These are phyloP conservation scores for Xylaria cubensis DNA, from an alignment of 495 filamentous ascomycete genomes.

Conservation along the genomic window DNA sequence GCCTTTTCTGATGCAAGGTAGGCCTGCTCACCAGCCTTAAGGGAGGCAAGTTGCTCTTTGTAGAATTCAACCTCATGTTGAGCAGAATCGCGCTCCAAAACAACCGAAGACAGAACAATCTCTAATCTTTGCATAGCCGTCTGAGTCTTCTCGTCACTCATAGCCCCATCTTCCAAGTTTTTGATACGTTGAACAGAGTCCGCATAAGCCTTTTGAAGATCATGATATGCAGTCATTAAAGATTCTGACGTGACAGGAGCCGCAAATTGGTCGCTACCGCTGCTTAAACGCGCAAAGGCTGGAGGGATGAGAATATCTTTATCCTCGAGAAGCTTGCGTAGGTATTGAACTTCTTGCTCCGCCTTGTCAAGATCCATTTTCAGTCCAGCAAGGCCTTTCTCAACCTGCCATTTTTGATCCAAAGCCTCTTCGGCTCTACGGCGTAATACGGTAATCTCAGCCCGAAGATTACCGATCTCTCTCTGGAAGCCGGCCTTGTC, in stretches of 20 bases:
- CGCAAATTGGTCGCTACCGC: conserved; percentile 37
- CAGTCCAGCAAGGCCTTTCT: conserved; percentile 88
- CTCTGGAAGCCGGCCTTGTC: conserved; percentile 78
- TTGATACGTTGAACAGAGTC: conserved; percentile 63
- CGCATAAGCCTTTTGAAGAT: conserved; percentile 69
- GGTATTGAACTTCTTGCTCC: conserved; percentile 84
- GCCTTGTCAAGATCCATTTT: conserved; percentile 98
- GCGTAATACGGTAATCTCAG: conserved; percentile 84
- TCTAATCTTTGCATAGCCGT: conserved; percentile 68
- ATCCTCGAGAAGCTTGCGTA: conserved; percentile 81
- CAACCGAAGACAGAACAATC: conserved; percentile 66
- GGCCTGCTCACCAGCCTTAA: conserved; percentile 64
- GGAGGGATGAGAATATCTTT: conserved; percentile 79
- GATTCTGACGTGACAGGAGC: conserved; percentile 68
- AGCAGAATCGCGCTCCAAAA: conserved; percentile 76
- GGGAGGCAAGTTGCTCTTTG: conserved; percentile 65
- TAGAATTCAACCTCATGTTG: conserved; percentile 65
- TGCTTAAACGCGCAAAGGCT: conserved; percentile 56
- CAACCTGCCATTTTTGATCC: conserved; percentile 95
- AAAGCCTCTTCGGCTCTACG: conserved; percentile 92
- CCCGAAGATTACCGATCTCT: conserved; percentile 78
- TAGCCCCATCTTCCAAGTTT: conserved; percentile 54
- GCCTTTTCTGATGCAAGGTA: conserved; percentile 68
- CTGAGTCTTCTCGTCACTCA: conserved; percentile 58
- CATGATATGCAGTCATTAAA: conserved; percentile 77